Evolutionary conservation across 257 asterid species (phyloP).

Genomic region (Ballota nigra): DNA sequence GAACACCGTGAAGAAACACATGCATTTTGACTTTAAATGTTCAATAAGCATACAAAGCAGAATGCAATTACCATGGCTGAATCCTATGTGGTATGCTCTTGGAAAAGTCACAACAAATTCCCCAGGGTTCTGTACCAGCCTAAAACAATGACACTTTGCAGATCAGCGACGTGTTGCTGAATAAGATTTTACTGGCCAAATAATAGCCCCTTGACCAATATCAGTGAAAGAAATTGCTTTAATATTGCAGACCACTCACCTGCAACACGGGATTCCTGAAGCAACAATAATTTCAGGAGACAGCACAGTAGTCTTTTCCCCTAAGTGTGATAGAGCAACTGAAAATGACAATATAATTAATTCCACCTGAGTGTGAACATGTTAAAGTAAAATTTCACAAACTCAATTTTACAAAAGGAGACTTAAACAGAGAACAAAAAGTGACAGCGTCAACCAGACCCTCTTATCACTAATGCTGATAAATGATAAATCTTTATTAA

Average conservation of each 20-base stretch:
- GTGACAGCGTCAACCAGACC: neutral
- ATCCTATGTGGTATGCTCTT: conserved; percentile 97
- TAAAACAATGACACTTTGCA: conserved; percentile 30
- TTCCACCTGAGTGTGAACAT: conserved; percentile 30
- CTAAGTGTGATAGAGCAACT: conserved; percentile 85
- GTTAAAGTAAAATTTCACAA: conserved; percentile 20
- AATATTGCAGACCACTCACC: conserved; percentile 50
- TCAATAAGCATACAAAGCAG: conserved; percentile 21
- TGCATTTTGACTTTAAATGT: conserved; percentile 1
- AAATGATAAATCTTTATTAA: conserved; percentile 3
- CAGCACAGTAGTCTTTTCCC: conserved; percentile 94
- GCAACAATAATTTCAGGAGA: conserved; percentile 80
- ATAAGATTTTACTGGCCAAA: neutral
- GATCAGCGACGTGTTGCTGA: conserved; percentile 28
- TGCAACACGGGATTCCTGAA: conserved; percentile 94
- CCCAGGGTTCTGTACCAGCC: conserved; percentile 99
- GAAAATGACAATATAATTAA: conserved; percentile 39
- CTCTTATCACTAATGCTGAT: conserved; percentile 7
- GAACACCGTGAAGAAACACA: conserved; percentile 9
- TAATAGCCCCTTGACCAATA: conserved; percentile 11
- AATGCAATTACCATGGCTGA: conserved; percentile 90
- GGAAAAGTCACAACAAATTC: conserved; percentile 98
- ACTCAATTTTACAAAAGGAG: neutral
- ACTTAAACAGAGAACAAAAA: neutral
- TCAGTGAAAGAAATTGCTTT: conserved; percentile 7